Evolutionary conservation across 768 basidiomycete species (phyloP), one percentile per base, ranked within the genome.

Genomic region (Pulveroboletus sp.): DNA sequence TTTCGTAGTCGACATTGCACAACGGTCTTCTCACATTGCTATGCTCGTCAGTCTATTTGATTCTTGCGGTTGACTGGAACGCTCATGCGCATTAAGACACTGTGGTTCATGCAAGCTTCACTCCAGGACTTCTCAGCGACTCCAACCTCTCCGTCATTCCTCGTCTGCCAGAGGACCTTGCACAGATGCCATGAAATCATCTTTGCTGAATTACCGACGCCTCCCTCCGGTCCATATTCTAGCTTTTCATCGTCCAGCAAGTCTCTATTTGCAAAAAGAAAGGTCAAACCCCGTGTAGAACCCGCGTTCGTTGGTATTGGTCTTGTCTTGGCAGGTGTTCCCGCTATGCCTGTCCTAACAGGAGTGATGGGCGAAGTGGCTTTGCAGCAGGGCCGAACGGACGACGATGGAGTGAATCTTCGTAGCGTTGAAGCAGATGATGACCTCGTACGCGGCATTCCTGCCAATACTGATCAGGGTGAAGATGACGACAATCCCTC

Each of bases 31-130:
- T 0, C 96, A 98, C 68, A 82, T 97, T 46, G 92, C 93, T 47
- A 88, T 99, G 80, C 81, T 94, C 55, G 95, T 96, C 62, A 70
- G 94, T 83, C 41, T 31, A 32, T 58, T 46, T 53, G 51, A 50
- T 64, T 56, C 41, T 57, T 32, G 52, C 39, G 17, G 28, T 55
- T 54, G 47, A 47, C 36, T 38, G 52, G 47, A 21, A 18, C 43
- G 14, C 57, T 60, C 31, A 57, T 42, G 26, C 21, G 26, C 43
- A 21, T 24, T 8, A 64, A 94, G 93, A 97, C 96, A 0, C 72
- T 99, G 39, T 98, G 95, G 93, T 96, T 94, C 70, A 94, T 98
- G 87, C 96, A 98, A 79, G 91, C 95, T 14, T 83, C 89, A 26
- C 76, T 99, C 17, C 82, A 81, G 50, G 96, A 99, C 68, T 75